Evolutionary conservation across 2,329 filamentous ascomycete species (phyloP), one percentile per base, ranked within the genome.

Genomic region (Fusarium euwallaceae): DNA sequence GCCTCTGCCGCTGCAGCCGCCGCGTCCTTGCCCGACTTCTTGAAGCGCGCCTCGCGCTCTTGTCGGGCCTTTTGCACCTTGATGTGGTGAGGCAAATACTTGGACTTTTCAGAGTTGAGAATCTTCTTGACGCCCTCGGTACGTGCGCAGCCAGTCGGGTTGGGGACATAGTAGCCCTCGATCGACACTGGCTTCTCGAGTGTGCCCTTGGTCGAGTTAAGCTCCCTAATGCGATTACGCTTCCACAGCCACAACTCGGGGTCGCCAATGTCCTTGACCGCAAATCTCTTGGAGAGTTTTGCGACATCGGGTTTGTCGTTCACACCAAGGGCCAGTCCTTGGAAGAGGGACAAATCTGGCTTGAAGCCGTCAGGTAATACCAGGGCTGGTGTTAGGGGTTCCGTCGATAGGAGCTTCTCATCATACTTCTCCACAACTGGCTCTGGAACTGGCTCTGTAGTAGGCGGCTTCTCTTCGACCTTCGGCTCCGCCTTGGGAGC

Each of bases 41-140:
- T 93, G 80, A 83, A 90, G 53, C 87, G 87, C n/a, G 92, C 92
- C 82, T 98, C 93, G n/a, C 95, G 93, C 82, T 97, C 95, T 82
- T 98, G 95, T 61, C 95, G 91, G 27, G 93, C 94, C 84, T 93
- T 97, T 82, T 97, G 94, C 22, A 99, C 95, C 80, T 97, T 97
- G 85, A 99, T 97, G 75, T 97, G 95, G 86, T 99, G 97, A 45
- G 97, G 97, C 9, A 99, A 89, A 81, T 99, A 99, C 81, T 98
- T 98, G 32, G 95, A 98, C 86, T 99, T 99, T 82, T 99, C 97
- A 0, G 95, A 94, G 82, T 99, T 97, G 72, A 97, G 89, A 66
- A 99, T 98, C 87, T 96, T 97, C 86, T 97, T 96, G 79, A 95
- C 92, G 32, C 95, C 95, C 84, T 99, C 95, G 0, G 97, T 98